A percentile compares a stretch with the other conserved stretches of the same genome.
Evolutionary conservation across 257 asterid species (phyloP).

Genomic region (Solanum sitiens): DNA sequence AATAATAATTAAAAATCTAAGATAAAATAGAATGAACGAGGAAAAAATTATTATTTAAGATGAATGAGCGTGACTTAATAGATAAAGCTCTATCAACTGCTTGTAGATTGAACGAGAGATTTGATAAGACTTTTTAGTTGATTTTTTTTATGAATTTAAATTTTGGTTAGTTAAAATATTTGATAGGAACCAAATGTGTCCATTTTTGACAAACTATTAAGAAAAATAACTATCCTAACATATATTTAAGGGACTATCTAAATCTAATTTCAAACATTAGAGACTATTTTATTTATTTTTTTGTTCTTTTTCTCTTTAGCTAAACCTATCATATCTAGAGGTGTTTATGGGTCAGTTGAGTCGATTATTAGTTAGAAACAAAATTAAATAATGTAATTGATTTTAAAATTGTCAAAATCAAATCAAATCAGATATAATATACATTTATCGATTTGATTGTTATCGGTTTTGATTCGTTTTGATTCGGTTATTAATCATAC

Average conservation of each 20-base stretch:
- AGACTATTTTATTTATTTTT: background rate
- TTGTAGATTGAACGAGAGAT: background rate
- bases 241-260: background rate
- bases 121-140: background rate
- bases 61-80: background rate
- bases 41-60: too few species aligned
- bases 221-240: background rate
- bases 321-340: background rate
- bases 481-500: too few species aligned
- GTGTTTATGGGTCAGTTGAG: too few species aligned
- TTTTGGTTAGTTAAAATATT: background rate
- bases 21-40: background rate
- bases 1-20: too few species aligned
- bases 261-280: background rate
- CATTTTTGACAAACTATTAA: background rate
- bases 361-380: too few species aligned
- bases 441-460: too few species aligned
- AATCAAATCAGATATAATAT: too few species aligned
- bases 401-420: too few species aligned
- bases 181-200: background rate
- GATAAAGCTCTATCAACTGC: background rate
- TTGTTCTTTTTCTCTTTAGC: background rate
- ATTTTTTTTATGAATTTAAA: background rate
- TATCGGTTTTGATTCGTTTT: too few species aligned
- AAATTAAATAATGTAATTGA: too few species aligned